Evolutionary conservation across 179 eudicot genomes (phyloP), one percentile per base, ranked within the genome.

Genomic region (Patellifolia procumbens): DNA sequence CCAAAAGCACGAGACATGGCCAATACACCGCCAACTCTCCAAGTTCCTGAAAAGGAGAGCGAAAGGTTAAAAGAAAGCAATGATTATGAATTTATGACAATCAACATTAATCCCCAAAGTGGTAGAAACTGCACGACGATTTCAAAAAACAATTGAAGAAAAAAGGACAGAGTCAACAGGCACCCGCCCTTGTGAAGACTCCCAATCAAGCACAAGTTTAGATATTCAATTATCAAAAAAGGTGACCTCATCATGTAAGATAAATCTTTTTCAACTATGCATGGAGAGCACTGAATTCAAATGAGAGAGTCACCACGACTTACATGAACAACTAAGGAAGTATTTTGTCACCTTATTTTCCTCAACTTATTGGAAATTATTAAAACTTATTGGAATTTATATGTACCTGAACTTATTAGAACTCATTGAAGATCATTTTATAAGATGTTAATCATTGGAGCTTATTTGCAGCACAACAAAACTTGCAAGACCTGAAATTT

Each of bases 1-100:
- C 98, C 99, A 85, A 96, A 96, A 82, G 99, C 99, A 78, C 99
- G 97, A 42, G 99, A 96, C 99, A 96, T 96, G 32, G 99, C 99
- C 78, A 95, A 85, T 67, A 95, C 97, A 74, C 99, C 99, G 72
- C 98, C 97, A 65, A 95, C 99, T 76, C 99, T 89, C 99, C 99
- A 96, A 71, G 99, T 96, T 29, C 99, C 99, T 96, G 88, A 55
- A 73, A 85, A 78, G 63, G 5, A 75, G 42, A 71, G 60, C 43
- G 7, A 32, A 74, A 62, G 28, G 58, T 46, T 35, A 43, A 17
- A 51, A 52, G 22, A 53, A 7, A 53, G 22, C 15, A 10, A 66
- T 11, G 51, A 22, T 28, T 35, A 63, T 76, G 91, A 2, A 20
- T 13, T 43, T 37, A 22, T n/a, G 62, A 67, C 17, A 39, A 56